phyloP scores from a whole-genome alignment of 2,329 filamentous ascomycete species.

The Ophidiomyces ophidiicola region DNA sequence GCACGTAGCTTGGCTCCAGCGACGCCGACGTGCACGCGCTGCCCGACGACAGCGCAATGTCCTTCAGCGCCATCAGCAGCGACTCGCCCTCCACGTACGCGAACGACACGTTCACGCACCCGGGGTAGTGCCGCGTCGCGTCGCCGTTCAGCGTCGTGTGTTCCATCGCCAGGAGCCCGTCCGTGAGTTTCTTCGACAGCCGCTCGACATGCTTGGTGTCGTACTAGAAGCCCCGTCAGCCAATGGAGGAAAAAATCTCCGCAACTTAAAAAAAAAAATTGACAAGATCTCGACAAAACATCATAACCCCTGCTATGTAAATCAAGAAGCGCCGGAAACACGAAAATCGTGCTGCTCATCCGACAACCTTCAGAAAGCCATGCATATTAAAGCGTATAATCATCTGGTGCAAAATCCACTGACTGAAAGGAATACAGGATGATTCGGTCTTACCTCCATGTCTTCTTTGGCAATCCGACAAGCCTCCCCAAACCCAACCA shows the following conservation, averaged over 20 bases:
- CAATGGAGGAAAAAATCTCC: neutral
- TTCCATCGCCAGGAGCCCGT: conserved; percentile 75
- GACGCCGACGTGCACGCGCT: conserved; percentile 96
- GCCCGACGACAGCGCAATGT: conserved; percentile 91
- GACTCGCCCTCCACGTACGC: conserved; percentile 98
- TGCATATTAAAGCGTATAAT: conserved; percentile 77
- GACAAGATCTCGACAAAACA: conserved; percentile 3
- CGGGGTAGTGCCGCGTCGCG: conserved; percentile 71
- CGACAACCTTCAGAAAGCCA: conserved; percentile 74
- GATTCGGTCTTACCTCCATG: conserved; percentile 60
- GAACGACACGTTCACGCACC: conserved; percentile 96
- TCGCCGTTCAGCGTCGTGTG: conserved; percentile 89
- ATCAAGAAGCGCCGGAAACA: conserved; percentile 42
- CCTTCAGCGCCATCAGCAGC: conserved; percentile 93
- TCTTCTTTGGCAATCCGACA: conserved; percentile 85
- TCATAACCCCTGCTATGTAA: conserved; percentile 58
- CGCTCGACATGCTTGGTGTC: conserved; percentile 72
- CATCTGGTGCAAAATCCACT: conserved; percentile 35
- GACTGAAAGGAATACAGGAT: conserved; percentile 17
- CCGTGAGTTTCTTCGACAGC: conserved; percentile 71
- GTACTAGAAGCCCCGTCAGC: conserved; percentile 50
- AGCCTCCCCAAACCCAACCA: conserved; percentile 90
- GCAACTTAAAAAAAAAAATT: conserved; percentile 8
- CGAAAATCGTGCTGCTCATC: conserved; percentile 31
- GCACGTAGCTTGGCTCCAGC: conserved; percentile 88